These are phyloP conservation scores for Pleurostoma richardsiae DNA, from an alignment of 2,329 filamentous ascomycete genomes.

Conservation along the genomic window DNA sequence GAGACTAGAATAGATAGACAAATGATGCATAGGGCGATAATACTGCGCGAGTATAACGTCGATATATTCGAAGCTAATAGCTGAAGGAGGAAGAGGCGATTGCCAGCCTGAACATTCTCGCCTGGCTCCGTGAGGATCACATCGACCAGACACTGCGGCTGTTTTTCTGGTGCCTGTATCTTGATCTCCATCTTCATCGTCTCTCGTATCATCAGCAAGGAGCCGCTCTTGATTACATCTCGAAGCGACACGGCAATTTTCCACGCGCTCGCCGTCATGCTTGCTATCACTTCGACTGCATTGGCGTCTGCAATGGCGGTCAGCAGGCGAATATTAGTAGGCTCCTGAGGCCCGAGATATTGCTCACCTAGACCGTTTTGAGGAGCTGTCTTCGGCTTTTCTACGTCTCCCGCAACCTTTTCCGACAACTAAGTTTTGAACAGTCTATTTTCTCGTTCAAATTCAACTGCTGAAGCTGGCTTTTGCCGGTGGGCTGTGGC, in stretches of 20 bases:
- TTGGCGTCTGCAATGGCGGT: slow-evolving; percentile 11
- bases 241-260: slow-evolving; percentile 38
- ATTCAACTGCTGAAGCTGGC: neutral
- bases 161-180: slow-evolving; percentile 15
- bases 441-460: neutral
- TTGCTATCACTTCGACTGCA: slow-evolving; percentile 29
- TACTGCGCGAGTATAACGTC: no score
- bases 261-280: slow-evolving; percentile 46
- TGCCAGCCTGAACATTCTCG: neutral
- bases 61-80: no score
- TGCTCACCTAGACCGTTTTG: no score
- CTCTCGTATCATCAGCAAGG: slow-evolving; percentile 41
- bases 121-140: neutral
- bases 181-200: slow-evolving; percentile 52
- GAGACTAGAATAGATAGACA: no score
- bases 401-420: slow-evolving; percentile 10
- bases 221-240: slow-evolving; percentile 30
- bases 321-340: no score
- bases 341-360: no score
- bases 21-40: no score
- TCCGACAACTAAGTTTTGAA: slow-evolving; percentile 3
- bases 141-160: neutral
- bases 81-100: neutral
- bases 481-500: neutral
- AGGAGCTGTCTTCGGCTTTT: slow-evolving; percentile 2